phyloP scores from a whole-genome alignment of 352 stramenopile genomes.

The Globisporangium apiculatum region DNA sequence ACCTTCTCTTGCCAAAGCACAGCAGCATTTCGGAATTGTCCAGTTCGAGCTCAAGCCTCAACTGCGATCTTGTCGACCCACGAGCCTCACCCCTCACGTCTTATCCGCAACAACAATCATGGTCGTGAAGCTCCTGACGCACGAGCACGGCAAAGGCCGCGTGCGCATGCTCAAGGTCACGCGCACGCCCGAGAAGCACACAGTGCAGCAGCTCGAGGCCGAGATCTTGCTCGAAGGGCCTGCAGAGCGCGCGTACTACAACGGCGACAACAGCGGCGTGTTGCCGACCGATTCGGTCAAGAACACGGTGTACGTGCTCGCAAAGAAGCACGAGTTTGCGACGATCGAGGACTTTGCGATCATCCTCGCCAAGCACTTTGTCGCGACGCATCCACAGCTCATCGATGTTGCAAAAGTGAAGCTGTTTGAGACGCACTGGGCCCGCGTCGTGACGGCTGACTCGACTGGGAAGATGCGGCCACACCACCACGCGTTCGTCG shows the following conservation, averaged over 20 bases:
- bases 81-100: too few species aligned
- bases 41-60: too few species aligned
- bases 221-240: conserved; percentile 80
- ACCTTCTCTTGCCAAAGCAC: too few species aligned
- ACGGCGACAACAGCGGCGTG: conserved; percentile 79
- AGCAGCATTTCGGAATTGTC: too few species aligned
- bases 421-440: conserved; percentile 71
- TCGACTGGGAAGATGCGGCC: conserved; percentile 42
- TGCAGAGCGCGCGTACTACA: conserved; percentile 71
- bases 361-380: conserved; percentile 85
- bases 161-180: conserved; percentile 85
- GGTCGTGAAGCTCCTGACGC: conserved; percentile 61
- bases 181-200: conserved; percentile 64
- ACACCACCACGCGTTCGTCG: conserved; percentile 76
- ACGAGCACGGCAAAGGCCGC: conserved; percentile 84
- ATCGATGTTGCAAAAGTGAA: conserved; percentile 70
- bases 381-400: conserved; percentile 69
- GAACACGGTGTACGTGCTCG: conserved; percentile 87
- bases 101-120: conserved; percentile 16
- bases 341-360: conserved; percentile 85
- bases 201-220: conserved; percentile 74
- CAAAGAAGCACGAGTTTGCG: conserved; percentile 83
- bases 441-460: conserved; percentile 47
- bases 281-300: conserved; percentile 88
- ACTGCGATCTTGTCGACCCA: too few species aligned